Evolutionary conservation across 2,329 filamentous ascomycete species (phyloP).

Genomic region (Fonsecaea nubica): DNA sequence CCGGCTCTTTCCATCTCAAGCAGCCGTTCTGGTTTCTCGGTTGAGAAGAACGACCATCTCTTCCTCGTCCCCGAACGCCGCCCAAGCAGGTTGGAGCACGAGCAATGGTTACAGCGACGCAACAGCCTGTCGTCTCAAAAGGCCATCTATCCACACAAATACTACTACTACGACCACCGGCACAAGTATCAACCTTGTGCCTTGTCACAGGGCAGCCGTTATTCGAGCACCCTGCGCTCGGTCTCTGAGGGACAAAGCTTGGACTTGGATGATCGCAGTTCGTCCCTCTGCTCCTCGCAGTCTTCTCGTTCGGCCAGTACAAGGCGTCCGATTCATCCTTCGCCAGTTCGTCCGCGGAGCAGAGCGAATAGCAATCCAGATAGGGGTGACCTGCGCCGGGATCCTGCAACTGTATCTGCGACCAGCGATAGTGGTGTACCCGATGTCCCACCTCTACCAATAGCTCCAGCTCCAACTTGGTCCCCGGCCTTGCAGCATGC

Average conservation of each 20-base stretch:
- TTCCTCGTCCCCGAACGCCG: conserved; percentile 25
- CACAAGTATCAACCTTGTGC: conserved; percentile 19
- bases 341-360: conserved; percentile 13
- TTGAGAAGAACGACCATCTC: conserved; percentile 24
- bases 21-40: conserved; percentile 14
- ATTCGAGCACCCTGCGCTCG: conserved; percentile 30
- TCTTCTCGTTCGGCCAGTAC: conserved; percentile 21
- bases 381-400: conserved; percentile 12
- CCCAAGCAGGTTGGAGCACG: conserved; percentile 26
- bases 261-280: conserved; percentile 25
- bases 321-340: conserved; percentile 1
- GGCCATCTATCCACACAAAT: conserved; percentile 32
- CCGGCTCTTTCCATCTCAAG: conserved; percentile 18
- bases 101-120: conserved; percentile 33
- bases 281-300: conserved; percentile 24
- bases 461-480: conserved; percentile 29
- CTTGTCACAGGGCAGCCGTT: conserved; percentile 21
- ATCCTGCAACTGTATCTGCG: not conserved
- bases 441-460: conserved; percentile 18
- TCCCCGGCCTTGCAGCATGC: conserved; percentile 31
- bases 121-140: conserved; percentile 34
- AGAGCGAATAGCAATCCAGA: conserved; percentile 26
- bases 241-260: conserved; percentile 30
- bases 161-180: conserved; percentile 23
- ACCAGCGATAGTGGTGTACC: not conserved